A percentile compares a stretch with the other conserved stretches of the same genome.
Conservation (phyloP, 2,329 filamentous ascomycete species). For the Zarea fungicola region DNA sequence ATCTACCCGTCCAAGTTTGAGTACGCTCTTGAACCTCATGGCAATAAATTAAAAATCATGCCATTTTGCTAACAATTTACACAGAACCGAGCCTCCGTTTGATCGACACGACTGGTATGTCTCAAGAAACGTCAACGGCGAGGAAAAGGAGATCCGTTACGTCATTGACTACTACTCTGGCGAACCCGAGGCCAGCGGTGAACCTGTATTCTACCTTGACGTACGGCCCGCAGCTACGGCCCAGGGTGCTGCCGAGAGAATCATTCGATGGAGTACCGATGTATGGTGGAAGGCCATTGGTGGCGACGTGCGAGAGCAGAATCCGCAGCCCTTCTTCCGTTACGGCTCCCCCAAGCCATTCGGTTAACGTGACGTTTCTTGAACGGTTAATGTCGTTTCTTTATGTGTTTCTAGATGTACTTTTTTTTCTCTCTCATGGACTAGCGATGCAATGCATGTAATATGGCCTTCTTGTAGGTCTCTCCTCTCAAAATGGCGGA, state of each 20-base stretch:
- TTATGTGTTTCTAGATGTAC: background rate
- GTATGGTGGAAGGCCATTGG: slow-evolving; percentile 89
- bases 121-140: slow-evolving; percentile 61
- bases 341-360: slow-evolving; percentile 15
- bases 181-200: slow-evolving; percentile 73
- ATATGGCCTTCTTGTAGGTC: slow-evolving; percentile 5
- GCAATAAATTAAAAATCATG: background rate
- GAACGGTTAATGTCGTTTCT: background rate
- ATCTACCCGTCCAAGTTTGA: slow-evolving; percentile 75
- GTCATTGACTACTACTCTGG: slow-evolving; percentile 96
- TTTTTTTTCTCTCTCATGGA: slow-evolving; percentile 4
- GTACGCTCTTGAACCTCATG: slow-evolving; percentile 41
- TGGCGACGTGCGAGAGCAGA: slow-evolving; percentile 53
- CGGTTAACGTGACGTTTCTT: too few relatives aligned
- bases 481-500: slow-evolving; percentile 10
- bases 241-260: slow-evolving; percentile 70
- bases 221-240: slow-evolving; percentile 86
- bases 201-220: slow-evolving; percentile 94
- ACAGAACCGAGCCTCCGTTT: slow-evolving; percentile 77
- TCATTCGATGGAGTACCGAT: slow-evolving; percentile 86
- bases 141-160: slow-evolving; percentile 77
- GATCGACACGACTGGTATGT: slow-evolving; percentile 98
- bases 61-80: slow-evolving; percentile 19
- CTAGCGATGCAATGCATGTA: slow-evolving; percentile 11
- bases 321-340: slow-evolving; percentile 31